phyloP scores from a whole-genome alignment of 345 rosid species.

The Lepidium didymum region DNA sequence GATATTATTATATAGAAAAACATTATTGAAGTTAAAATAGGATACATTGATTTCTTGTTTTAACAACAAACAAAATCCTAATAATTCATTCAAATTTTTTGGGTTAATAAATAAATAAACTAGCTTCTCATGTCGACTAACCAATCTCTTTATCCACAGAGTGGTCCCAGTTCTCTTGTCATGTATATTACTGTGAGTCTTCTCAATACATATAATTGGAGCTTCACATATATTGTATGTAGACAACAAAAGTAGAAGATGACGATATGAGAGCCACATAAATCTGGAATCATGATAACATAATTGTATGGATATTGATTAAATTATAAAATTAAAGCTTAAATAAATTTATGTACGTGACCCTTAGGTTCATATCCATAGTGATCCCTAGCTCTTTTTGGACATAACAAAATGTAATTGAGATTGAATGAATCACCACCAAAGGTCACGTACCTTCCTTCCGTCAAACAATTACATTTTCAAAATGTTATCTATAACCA shows the following conservation, averaged over 20 bases:
- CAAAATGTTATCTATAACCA: too few relatives aligned
- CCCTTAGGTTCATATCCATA: too few relatives aligned
- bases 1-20: background rate
- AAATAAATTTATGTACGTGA: background rate
- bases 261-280: background rate
- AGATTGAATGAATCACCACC: too few relatives aligned
- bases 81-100: background rate
- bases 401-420: too few relatives aligned
- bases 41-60: background rate
- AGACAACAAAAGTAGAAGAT: background rate
- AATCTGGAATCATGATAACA: background rate
- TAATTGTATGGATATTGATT: background rate
- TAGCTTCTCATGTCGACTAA: slow-evolving; percentile 22
- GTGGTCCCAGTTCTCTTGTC: slow-evolving; percentile 21
- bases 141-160: background rate
- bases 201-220: background rate
- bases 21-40: background rate
- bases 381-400: too few relatives aligned
- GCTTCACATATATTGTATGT: background rate
- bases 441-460: too few relatives aligned
- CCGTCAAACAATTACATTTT: too few relatives aligned
- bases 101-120: background rate
- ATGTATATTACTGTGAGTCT: background rate
- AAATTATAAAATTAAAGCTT: background rate
- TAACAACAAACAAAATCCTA: background rate